These are phyloP conservation scores for Solanum rostratum DNA, from an alignment of 257 asterid genomes.

Conservation along the genomic window DNA sequence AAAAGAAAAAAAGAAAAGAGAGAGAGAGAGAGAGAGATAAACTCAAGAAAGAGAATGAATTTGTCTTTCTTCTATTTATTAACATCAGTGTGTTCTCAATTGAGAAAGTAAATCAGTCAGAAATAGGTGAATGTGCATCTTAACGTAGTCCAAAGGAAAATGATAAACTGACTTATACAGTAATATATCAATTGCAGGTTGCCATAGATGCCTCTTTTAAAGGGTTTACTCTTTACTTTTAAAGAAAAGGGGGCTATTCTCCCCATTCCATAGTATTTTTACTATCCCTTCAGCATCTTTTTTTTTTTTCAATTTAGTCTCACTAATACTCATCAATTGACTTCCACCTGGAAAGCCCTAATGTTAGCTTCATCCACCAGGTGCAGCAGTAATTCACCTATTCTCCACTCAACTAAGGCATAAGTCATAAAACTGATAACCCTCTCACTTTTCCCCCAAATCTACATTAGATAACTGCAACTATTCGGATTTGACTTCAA, in stretches of 20 bases:
- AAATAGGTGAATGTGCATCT: not conserved
- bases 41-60: not conserved
- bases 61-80: not conserved
- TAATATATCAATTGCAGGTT: not conserved
- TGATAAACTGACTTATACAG: not conserved
- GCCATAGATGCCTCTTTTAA: not conserved
- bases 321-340: not conserved
- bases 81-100: not conserved
- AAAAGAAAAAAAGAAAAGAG: no score
- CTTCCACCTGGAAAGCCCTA: not conserved
- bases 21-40: no score
- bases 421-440: not conserved
- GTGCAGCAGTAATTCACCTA: not conserved
- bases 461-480: not conserved
- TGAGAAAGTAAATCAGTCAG: not conserved
- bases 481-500: not conserved
- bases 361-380: not conserved
- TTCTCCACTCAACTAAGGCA: not conserved
- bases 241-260: not conserved
- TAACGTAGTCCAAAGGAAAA: not conserved
- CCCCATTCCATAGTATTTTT: not conserved
- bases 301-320: not conserved
- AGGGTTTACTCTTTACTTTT: not conserved
- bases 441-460: not conserved
- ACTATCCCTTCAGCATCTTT: not conserved